Evolutionary conservation across 73 alveolate species (phyloP).

Genomic region (Symbiodinium natans): DNA sequence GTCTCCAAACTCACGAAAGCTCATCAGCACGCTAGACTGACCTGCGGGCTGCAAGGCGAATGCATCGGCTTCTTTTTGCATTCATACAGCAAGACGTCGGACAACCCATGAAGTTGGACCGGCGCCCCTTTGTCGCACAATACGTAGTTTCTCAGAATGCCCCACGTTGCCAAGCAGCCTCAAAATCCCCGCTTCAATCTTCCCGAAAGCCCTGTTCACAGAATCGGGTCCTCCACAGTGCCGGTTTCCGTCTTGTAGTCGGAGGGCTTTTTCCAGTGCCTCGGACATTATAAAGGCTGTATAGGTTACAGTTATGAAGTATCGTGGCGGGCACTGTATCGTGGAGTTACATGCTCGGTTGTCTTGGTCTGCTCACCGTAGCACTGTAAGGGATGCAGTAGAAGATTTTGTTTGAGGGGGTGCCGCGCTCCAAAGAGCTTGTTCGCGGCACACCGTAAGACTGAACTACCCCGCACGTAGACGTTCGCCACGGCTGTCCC

Average conservation of each 20-base stretch:
- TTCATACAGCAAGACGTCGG: neutral
- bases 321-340: no score
- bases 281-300: no score
- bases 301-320: no score
- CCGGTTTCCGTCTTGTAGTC: neutral
- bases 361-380: no score
- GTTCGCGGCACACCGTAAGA: no score
- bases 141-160: neutral
- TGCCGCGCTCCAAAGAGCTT: no score
- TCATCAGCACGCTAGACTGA: neutral
- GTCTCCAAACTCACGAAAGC: neutral
- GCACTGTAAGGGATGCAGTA: no score
- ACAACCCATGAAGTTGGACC: neutral
- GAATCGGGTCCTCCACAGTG: neutral
- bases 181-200: neutral
- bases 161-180: neutral
- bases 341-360: no score
- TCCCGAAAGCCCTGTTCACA: neutral
- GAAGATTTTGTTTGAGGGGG: no score
- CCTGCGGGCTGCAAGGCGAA: neutral
- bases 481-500: no score
- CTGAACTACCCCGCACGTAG: no score
- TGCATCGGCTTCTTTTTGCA: neutral
- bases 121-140: neutral
- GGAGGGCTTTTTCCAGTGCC: neutral